These are phyloP conservation scores for Hippophae rhamnoides DNA, from an alignment of 306 rosid species.

Conservation along the genomic window DNA sequence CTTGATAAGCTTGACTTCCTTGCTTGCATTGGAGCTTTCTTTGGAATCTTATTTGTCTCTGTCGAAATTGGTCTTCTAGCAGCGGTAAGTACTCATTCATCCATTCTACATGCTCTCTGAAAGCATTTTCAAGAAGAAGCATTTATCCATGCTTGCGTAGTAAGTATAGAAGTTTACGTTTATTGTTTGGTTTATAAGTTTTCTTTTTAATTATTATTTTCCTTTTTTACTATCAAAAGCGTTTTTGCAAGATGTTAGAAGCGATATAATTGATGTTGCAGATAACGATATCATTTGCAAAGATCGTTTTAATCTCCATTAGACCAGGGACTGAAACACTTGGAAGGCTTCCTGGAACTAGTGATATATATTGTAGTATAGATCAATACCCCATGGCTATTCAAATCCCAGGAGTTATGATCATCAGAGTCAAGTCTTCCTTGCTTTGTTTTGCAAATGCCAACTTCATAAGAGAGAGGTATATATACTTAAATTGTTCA, in stretches of 20 bases:
- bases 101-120: too few relatives aligned
- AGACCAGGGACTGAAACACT: slow-evolving; percentile 67
- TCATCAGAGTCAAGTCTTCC: slow-evolving; percentile 57
- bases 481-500: background rate
- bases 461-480: slow-evolving; percentile 66
- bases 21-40: slow-evolving; percentile 59
- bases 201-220: too few relatives aligned
- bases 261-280: slow-evolving; percentile 10
- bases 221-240: too few relatives aligned
- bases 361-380: slow-evolving; percentile 42
- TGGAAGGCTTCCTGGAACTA: slow-evolving; percentile 67
- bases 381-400: slow-evolving; percentile 75
- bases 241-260: too few relatives aligned
- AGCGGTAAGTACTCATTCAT: slow-evolving; percentile 43
- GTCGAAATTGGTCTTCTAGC: slow-evolving; percentile 65
- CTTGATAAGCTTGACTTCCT: slow-evolving; percentile 72
- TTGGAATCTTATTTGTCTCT: slow-evolving; percentile 67
- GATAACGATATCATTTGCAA: slow-evolving; percentile 64
- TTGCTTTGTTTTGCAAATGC: slow-evolving; percentile 88
- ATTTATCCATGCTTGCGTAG: too few relatives aligned
- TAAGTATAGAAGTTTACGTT: too few relatives aligned
- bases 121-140: too few relatives aligned
- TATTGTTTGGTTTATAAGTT: too few relatives aligned
- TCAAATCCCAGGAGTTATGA: slow-evolving; percentile 47
- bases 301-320: slow-evolving; percentile 53